Percentiles rank a stretch among this genome's conserved stretches.
These are phyloP conservation scores for Taphrina communis DNA, from an alignment of 1,139 yeast species.

Conservation along the genomic window DNA sequence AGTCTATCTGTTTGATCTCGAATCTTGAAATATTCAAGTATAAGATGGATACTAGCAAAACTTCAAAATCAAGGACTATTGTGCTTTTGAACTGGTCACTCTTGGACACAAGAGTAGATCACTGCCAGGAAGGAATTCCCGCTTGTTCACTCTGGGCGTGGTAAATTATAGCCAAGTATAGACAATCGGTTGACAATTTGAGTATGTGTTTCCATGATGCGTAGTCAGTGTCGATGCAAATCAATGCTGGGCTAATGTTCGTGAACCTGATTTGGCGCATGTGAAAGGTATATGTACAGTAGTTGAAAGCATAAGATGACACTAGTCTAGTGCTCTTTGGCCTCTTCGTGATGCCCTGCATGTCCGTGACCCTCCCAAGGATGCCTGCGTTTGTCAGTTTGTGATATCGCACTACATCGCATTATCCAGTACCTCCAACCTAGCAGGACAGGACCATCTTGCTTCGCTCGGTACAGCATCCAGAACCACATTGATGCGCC, in stretches of 20 bases:
- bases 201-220: too few relatives aligned
- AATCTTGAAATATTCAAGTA: too few relatives aligned
- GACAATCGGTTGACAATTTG: too few relatives aligned
- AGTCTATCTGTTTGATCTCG: too few relatives aligned
- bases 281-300: neutral
- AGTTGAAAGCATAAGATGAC: neutral
- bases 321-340: constrained; percentile 28
- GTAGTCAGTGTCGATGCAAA: too few relatives aligned
- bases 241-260: neutral
- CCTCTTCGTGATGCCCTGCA: constrained; percentile 33
- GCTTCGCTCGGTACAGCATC: constrained; percentile 73
- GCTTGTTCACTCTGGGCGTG: too few relatives aligned
- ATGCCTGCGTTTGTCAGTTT: constrained; percentile 9
- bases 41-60: too few relatives aligned
- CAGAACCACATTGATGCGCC: constrained; percentile 91
- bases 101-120: too few relatives aligned
- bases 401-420: neutral
- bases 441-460: constrained; percentile 54
- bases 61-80: too few relatives aligned
- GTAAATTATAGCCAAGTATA: too few relatives aligned
- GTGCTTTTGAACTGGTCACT: too few relatives aligned
- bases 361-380: constrained; percentile 42
- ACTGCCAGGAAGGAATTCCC: too few relatives aligned
- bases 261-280: neutral
- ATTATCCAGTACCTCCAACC: constrained; percentile 29